Conservation (phyloP, 192 early-diverging fungal genomes). For the Coemansia furcata region DNA sequence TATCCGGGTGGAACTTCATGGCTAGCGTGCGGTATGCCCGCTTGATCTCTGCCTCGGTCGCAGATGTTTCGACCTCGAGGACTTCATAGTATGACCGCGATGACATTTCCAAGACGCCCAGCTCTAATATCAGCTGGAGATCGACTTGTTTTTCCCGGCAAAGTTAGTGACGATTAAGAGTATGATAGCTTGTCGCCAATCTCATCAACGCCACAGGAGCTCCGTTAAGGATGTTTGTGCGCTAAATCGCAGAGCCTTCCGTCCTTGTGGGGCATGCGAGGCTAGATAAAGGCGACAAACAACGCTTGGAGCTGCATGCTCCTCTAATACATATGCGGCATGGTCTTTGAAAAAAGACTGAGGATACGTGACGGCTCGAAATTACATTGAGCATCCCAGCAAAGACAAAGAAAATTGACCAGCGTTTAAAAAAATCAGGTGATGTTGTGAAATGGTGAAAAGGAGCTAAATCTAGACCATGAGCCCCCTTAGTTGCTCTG, state of each 20-base stretch:
- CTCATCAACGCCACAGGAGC: not conserved
- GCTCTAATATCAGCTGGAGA: not conserved
- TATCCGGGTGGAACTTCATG: slow-evolving; percentile 61
- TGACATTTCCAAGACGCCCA: slow-evolving; percentile 24
- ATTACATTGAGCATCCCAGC: not conserved
- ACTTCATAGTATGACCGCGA: slow-evolving; percentile 48
- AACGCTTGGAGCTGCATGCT: not conserved
- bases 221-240: slow-evolving; percentile 1
- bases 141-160: not conserved
- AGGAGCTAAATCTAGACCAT: not conserved
- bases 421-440: not conserved
- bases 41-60: slow-evolving; percentile 51
- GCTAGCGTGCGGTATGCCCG: slow-evolving; percentile 60
- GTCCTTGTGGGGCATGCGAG: slow-evolving; percentile 4
- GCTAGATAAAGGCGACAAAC: not conserved
- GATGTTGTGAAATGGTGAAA: slow-evolving; percentile 1
- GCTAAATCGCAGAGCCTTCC: not conserved
- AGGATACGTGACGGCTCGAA: not conserved
- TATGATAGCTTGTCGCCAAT: not conserved
- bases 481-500: slow-evolving; percentile 25
- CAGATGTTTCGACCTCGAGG: slow-evolving; percentile 42
- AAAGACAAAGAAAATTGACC: not conserved
- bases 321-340: not conserved
- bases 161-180: not conserved
- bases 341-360: not conserved